phyloP scores from a whole-genome alignment of 2,329 filamentous ascomycete genomes.

The Dryadomyces quercus-mongolicae region DNA sequence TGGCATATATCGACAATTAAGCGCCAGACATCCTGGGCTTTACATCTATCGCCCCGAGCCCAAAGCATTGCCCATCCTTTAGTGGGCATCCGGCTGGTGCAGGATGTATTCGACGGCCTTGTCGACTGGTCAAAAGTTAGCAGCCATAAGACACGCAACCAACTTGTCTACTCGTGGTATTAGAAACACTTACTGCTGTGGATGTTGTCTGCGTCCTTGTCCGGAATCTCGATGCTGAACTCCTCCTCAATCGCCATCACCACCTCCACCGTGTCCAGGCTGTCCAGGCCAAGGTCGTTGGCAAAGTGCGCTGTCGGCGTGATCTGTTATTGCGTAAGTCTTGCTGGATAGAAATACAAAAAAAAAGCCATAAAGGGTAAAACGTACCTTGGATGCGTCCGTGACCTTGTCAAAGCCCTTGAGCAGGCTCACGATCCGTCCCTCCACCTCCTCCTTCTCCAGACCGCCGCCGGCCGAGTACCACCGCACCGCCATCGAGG shows the following conservation, averaged over 20 bases:
- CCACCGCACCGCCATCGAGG: constrained; percentile 53
- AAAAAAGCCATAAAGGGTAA: background rate
- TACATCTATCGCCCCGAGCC: background rate
- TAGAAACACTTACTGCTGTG: constrained; percentile 62
- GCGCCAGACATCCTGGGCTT: background rate
- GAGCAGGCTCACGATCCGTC: constrained; percentile 82
- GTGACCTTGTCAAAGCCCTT: constrained; percentile 96
- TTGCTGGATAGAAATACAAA: background rate
- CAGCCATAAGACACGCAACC: too few species aligned
- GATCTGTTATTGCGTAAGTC: constrained; percentile 46
- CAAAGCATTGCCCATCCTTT: constrained; percentile 13
- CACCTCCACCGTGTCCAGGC: constrained; percentile 96
- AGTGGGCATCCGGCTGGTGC: constrained; percentile 81
- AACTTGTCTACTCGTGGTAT: too few species aligned
- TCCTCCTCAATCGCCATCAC: constrained; percentile 99
- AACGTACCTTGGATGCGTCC: constrained; percentile 48
- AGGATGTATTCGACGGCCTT: constrained; percentile 92
- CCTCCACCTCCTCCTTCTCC: constrained; percentile 58
- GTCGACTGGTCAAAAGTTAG: constrained; percentile 48
- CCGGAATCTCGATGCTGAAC: constrained; percentile 89
- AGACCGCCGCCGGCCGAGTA: constrained; percentile 78
- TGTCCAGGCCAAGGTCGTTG: constrained; percentile 94
- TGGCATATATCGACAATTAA: background rate
- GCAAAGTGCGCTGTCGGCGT: constrained; percentile 77
- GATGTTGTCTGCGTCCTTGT: constrained; percentile 91